phyloP scores from a whole-genome alignment of 139 green algal species.

The Astrephomene gubernaculifera region DNA sequence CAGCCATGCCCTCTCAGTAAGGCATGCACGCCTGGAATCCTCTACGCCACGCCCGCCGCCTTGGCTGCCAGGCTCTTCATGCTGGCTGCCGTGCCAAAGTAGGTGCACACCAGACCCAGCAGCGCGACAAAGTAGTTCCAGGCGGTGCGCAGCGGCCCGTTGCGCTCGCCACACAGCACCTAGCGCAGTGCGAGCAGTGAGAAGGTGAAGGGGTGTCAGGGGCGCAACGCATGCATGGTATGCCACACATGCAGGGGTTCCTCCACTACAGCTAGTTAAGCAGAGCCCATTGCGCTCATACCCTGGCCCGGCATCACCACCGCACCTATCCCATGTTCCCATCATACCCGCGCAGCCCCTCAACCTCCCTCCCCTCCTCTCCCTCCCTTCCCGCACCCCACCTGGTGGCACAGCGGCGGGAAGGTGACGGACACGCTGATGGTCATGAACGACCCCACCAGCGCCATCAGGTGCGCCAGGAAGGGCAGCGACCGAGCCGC shows the following conservation, averaged over 20 bases:
- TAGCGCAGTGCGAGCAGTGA: background rate
- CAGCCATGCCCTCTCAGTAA: too few relatives aligned
- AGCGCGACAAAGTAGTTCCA: constrained; percentile 58
- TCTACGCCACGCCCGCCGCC: constrained; percentile 24
- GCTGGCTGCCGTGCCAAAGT: constrained; percentile 49
- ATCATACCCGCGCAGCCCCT: too few relatives aligned
- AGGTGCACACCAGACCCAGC: constrained; percentile 55
- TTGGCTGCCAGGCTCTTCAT: constrained; percentile 53
- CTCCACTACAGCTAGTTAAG: too few relatives aligned
- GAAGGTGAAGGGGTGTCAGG: too few relatives aligned
- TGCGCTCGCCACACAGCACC: constrained; percentile 38
- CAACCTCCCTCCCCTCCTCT: too few relatives aligned
- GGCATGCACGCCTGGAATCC: too few relatives aligned
- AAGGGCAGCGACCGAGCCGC: constrained; percentile 63
- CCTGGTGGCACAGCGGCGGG: constrained; percentile 64
- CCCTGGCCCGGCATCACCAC: too few relatives aligned
- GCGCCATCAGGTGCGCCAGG: constrained; percentile 67
- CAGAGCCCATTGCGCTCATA: too few relatives aligned
- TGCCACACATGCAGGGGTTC: too few relatives aligned
- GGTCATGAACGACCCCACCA: constrained; percentile 70
- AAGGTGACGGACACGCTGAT: constrained; percentile 66
- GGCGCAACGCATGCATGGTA: too few relatives aligned
- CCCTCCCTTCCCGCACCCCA: too few relatives aligned
- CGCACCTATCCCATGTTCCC: too few relatives aligned
- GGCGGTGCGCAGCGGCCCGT: background rate